Evolutionary conservation across 805 yeast species (phyloP).

Genomic region (Blastobotrys americana): DNA sequence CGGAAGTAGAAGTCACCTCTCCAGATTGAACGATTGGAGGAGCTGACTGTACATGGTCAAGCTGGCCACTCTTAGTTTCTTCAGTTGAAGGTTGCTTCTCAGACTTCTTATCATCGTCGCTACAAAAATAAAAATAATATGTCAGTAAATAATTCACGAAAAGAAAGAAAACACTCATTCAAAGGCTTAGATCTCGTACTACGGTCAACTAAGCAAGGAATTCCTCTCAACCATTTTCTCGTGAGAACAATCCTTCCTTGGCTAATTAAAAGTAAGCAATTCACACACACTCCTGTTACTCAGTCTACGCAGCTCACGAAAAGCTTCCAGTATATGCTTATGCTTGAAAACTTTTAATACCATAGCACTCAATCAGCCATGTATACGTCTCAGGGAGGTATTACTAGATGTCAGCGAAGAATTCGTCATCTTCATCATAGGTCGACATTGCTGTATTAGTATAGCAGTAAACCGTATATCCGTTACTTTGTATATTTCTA

Average conservation of each 20-base stretch:
- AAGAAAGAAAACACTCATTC: too few species aligned
- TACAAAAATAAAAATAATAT: too few species aligned
- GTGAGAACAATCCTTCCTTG: too few species aligned
- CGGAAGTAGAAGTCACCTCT: background rate
- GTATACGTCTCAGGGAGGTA: slow-evolving; percentile 4
- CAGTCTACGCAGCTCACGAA: too few species aligned
- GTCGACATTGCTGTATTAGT: slow-evolving; percentile 41
- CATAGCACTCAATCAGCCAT: background rate
- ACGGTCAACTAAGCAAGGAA: too few species aligned
- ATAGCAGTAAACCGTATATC: slow-evolving; percentile 2
- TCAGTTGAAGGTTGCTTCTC: background rate
- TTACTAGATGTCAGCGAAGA: slow-evolving; percentile 82
- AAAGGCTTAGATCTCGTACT: too few species aligned
- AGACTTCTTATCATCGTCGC: background rate
- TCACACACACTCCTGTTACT: slow-evolving; percentile 18
- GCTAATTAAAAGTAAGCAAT: slow-evolving; percentile 15
- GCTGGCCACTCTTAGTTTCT: slow-evolving; percentile 24
- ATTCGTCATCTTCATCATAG: slow-evolving; percentile 88
- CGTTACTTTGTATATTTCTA: background rate
- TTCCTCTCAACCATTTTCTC: too few species aligned
- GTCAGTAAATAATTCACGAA: too few species aligned
- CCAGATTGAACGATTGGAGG: background rate
- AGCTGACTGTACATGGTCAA: background rate
- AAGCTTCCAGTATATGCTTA: too few species aligned
- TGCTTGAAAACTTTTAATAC: background rate